Evolutionary conservation across 805 yeast genomes (phyloP), one percentile per base, ranked within the genome.

Genomic region (Starmera caribaea): DNA sequence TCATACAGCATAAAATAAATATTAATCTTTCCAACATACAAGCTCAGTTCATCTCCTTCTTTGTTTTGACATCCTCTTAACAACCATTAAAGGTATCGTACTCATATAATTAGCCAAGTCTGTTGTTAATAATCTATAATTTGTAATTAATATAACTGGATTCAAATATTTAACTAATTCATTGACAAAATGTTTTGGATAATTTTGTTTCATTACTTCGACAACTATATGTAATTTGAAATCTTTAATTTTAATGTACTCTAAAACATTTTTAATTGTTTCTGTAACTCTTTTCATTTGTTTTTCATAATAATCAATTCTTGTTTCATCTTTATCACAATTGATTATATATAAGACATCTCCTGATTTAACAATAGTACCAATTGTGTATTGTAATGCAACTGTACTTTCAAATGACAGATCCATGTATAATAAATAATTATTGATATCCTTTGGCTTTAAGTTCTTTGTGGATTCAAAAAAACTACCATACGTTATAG

Each of bases 311-410:
- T 38, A 43, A 0, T 43, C 49, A 16, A 66, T 54, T 26, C 55
- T 53, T 16, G 58, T 61, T 32, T 63, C 64, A 42, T 63, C 68
- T 48, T 73, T 79, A 41, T 71, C 67, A 11, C 74, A 80, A 47
- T 74, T 73, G 21, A 54, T 38, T 16, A 86, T 74, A 55, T 83
- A 85, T 40, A 88, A 60, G 1, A 88, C 86, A 39, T 87, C 82
- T 0, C 92, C 92, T 52, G 85, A 88, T 16, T 79, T 81, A 36
- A 88, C 67, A 1, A 87, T 81, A 0, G 95, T 75, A 3, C 97
- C 97, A 48, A 89, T 68, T 34, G 88, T 75, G 83, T 96, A 88
- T 51, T 86, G 92, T 16, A 89, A 66, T 0, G 96, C 92, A 58
- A 82, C 83, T 31, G 71, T 68, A 2, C 95, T 80, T 55, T 87